Conservation (phyloP, 1,284 basidiomycete species). For the Cerioporus squamosus region DNA sequence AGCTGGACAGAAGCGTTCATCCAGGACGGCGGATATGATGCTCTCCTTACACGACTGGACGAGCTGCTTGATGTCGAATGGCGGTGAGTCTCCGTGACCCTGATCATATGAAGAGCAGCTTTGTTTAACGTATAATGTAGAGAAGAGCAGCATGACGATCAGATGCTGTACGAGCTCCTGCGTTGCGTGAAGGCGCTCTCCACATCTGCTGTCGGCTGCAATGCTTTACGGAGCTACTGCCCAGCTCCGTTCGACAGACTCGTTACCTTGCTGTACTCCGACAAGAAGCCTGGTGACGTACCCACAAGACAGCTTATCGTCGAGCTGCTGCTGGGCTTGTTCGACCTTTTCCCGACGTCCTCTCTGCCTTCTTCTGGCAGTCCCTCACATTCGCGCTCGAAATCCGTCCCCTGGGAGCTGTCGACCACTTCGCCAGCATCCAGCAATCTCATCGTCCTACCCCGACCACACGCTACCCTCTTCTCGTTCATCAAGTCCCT, state of each 20-base stretch:
- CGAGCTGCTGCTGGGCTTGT: slow-evolving; percentile 82
- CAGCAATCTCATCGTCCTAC: slow-evolving; percentile 60
- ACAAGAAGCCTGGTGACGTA: slow-evolving; percentile 97
- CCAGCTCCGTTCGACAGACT: slow-evolving; percentile 89
- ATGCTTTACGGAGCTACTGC: slow-evolving; percentile 80
- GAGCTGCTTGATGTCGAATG: slow-evolving; percentile 96
- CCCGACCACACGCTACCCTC: slow-evolving; percentile 70
- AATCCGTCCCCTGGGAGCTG: slow-evolving; percentile 33
- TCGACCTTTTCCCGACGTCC: slow-evolving; percentile 80
- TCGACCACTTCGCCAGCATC: slow-evolving; percentile 35
- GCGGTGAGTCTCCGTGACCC: slow-evolving; percentile 62
- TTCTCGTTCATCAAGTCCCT: slow-evolving; percentile 74
- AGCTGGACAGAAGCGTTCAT: slow-evolving; percentile 96
- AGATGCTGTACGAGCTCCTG: slow-evolving; percentile 90
- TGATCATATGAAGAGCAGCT: background rate
- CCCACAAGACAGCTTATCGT: slow-evolving; percentile 88
- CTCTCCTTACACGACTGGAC: slow-evolving; percentile 84
- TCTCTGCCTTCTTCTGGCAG: slow-evolving; percentile 52
- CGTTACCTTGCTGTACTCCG: slow-evolving; percentile 86
- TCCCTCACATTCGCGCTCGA: slow-evolving; percentile 28
- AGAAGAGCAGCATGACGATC: slow-evolving; percentile 98
- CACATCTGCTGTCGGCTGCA: slow-evolving; percentile 85
- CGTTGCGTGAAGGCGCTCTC: slow-evolving; percentile 94
- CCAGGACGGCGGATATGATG: slow-evolving; percentile 82
- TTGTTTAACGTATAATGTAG: slow-evolving; percentile 44